These are phyloP conservation scores for Mucor saturninus DNA, from an alignment of 371 early-diverging fungal species.

Conservation along the genomic window DNA sequence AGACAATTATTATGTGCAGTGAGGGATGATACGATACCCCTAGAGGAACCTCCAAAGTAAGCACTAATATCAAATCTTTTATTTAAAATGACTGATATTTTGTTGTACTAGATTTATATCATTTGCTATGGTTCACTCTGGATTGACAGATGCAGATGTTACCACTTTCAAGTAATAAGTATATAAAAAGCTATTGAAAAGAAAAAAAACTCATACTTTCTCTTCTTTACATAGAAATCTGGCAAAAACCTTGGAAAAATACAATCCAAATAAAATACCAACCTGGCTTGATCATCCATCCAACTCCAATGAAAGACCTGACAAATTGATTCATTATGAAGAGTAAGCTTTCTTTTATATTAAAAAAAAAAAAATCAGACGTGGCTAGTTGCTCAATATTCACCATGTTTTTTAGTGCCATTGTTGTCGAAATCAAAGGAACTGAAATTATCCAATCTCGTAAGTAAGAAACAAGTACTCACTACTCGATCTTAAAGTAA, in stretches of 20 bases:
- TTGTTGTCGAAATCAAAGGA: slow-evolving; percentile 74
- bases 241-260: slow-evolving; percentile 25
- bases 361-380: neutral
- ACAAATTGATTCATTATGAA: slow-evolving; percentile 63
- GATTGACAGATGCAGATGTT: neutral
- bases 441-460: slow-evolving; percentile 57
- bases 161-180: neutral
- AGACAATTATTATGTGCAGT: slow-evolving; percentile 74
- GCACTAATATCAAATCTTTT: neutral
- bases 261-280: slow-evolving; percentile 55
- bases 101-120: neutral
- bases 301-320: slow-evolving; percentile 68
- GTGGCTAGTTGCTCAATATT: neutral
- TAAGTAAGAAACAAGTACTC: neutral
- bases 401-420: slow-evolving; percentile 35
- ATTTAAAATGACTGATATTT: neutral
- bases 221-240: neutral
- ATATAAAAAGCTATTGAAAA: neutral
- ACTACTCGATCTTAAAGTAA: neutral
- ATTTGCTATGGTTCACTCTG: slow-evolving; percentile 1
- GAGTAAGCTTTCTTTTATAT: slow-evolving; percentile 34
- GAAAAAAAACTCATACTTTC: neutral
- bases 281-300: slow-evolving; percentile 62
- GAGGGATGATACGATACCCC: slow-evolving; percentile 53
- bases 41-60: slow-evolving; percentile 32